Conservation (phyloP, 2,329 filamentous ascomycete genomes). For the Colletotrichum spinosum region DNA sequence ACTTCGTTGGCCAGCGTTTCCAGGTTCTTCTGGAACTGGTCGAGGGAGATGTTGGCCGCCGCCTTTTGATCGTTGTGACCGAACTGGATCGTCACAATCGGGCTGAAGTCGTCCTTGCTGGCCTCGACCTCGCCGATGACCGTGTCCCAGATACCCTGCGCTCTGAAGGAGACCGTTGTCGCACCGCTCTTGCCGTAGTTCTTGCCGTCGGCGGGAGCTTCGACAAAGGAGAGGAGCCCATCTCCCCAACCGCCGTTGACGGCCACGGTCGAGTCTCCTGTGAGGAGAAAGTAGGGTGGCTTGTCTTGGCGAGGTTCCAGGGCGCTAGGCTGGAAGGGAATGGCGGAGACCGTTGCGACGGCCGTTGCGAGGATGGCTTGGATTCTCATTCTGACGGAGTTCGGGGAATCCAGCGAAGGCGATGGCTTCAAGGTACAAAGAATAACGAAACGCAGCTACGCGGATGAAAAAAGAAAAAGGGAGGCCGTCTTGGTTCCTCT, state of each 20-base stretch:
- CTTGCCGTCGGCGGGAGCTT: slow-evolving; percentile 59
- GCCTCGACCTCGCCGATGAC: slow-evolving; percentile 57
- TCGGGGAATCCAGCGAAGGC: background rate
- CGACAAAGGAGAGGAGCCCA: slow-evolving; percentile 65
- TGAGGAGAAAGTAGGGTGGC: slow-evolving; percentile 59
- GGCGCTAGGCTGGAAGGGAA: background rate
- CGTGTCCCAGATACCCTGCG: slow-evolving; percentile 63
- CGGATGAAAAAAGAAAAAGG: background rate
- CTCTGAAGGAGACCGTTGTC: slow-evolving; percentile 67
- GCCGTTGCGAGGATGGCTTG: slow-evolving; percentile 40
- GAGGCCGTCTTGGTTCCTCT: background rate
- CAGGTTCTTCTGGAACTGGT: slow-evolving; percentile 64
- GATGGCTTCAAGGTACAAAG: background rate
- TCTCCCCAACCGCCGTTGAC: slow-evolving; percentile 67
- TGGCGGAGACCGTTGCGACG: slow-evolving; percentile 37
- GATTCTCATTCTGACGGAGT: slow-evolving; percentile 15
- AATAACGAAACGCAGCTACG: background rate
- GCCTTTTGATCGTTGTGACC: slow-evolving; percentile 73
- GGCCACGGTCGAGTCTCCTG: slow-evolving; percentile 63
- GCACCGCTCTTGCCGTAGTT: slow-evolving; percentile 69
- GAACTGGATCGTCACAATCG: slow-evolving; percentile 57
- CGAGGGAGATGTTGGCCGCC: slow-evolving; percentile 56
- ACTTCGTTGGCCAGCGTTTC: slow-evolving; percentile 59
- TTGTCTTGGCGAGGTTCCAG: slow-evolving; percentile 33
- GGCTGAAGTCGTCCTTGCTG: slow-evolving; percentile 45